Percentiles rank a stretch among this genome's conserved stretches.
Evolutionary conservation across 1,284 basidiomycete genomes (phyloP).

Genomic region (Sporisorium exsertum): DNA sequence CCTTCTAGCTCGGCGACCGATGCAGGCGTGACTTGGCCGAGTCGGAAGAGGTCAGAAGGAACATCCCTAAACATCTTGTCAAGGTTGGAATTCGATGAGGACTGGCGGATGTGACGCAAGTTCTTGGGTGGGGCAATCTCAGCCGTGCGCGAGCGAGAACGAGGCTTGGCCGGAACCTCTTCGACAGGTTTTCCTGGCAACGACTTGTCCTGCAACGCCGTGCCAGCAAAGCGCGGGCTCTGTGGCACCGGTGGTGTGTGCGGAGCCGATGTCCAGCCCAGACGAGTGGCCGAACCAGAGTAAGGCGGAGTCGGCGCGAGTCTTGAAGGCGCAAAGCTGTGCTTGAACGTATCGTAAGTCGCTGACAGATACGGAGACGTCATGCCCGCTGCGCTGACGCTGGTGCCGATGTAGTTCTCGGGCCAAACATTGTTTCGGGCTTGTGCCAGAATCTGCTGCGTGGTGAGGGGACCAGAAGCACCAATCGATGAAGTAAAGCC

Average conservation of each 20-base stretch:
- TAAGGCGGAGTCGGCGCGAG: constrained; percentile 30
- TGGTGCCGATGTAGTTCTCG: constrained; percentile 35
- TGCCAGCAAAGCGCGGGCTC: constrained; percentile 5
- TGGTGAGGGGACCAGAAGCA: constrained; percentile 28
- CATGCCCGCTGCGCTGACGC: constrained; percentile 39
- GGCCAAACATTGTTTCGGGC: constrained; percentile 48
- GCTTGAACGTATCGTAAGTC: constrained; percentile 27
- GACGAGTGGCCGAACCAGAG: constrained; percentile 13
- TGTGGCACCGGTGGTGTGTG: constrained; percentile 22
- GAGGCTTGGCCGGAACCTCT: not conserved
- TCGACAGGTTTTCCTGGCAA: constrained; percentile 16
- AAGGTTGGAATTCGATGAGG: constrained; percentile 27
- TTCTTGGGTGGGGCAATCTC: constrained; percentile 37
- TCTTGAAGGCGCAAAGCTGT: constrained; percentile 27
- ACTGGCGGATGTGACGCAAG: constrained; percentile 37
- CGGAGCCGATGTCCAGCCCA: constrained; percentile 22
- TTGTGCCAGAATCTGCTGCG: constrained; percentile 47
- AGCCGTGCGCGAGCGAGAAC: constrained; percentile 22
- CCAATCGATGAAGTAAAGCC: constrained; percentile 3
- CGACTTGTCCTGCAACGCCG: constrained; percentile 19
- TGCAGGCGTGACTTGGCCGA: not conserved
- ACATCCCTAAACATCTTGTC: constrained; percentile 19
- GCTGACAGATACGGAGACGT: constrained; percentile 29
- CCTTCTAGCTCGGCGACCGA: not conserved
- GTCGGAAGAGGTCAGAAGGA: constrained; percentile 19